Percentiles rank a stretch among this genome's conserved stretches.
phyloP scores from a whole-genome alignment of 257 asterid genomes.

The Leonotis leonurus region DNA sequence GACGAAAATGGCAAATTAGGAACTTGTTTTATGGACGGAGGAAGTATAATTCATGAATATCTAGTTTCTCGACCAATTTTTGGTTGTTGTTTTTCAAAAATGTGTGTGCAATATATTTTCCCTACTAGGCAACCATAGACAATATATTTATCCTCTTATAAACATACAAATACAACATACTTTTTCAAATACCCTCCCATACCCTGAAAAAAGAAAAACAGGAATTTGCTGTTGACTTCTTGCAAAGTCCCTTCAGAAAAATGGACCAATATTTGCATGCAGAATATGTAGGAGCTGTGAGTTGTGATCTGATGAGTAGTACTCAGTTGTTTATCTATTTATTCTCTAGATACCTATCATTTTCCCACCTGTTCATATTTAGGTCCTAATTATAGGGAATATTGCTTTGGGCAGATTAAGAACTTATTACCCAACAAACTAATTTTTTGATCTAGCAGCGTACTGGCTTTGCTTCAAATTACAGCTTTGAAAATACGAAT shows the following conservation, averaged over 20 bases:
- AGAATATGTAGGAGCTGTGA: not conserved
- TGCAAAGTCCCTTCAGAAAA: not conserved
- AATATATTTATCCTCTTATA: too few relatives aligned
- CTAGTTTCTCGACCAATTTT: too few relatives aligned
- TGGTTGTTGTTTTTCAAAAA: not conserved
- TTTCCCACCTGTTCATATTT: not conserved
- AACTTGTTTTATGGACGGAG: too few relatives aligned
- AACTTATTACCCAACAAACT: not conserved
- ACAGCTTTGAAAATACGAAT: constrained; percentile 1
- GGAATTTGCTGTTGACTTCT: not conserved
- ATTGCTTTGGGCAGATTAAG: not conserved
- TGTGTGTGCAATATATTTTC: too few relatives aligned
- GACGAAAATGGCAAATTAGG: too few relatives aligned
- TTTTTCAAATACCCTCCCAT: not conserved
- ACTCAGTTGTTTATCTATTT: not conserved
- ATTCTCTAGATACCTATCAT: not conserved
- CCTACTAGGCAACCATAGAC: too few relatives aligned
- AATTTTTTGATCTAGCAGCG: not conserved
- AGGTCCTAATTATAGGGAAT: not conserved
- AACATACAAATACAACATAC: not conserved
- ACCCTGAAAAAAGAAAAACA: not conserved
- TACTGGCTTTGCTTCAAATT: not conserved
- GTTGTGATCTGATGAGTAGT: not conserved
- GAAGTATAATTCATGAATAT: too few relatives aligned
- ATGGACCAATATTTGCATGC: not conserved